Conservation (phyloP, 2,329 filamentous ascomycete genomes). For the Ophiostoma montium region DNA sequence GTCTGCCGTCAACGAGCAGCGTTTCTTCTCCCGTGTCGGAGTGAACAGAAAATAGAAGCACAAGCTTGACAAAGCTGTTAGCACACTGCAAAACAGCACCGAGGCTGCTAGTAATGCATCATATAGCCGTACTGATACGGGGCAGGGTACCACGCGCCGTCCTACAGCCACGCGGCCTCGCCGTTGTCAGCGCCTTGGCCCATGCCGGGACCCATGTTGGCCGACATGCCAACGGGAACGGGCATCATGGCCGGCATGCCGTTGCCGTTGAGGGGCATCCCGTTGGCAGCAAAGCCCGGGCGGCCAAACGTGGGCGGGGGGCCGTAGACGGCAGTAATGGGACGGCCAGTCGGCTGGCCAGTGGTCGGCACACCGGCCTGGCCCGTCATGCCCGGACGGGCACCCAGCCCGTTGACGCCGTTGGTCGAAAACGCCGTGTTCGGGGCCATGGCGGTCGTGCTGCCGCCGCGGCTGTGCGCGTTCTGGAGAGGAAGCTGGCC, state of each 20-base stretch:
- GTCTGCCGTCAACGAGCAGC: too few species aligned
- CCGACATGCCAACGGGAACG: slow-evolving; percentile 6
- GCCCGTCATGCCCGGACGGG: slow-evolving; percentile 17
- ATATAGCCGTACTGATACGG: not conserved
- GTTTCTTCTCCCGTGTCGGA: not conserved
- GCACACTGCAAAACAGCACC: not conserved
- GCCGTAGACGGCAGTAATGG: slow-evolving; percentile 10
- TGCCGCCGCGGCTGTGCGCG: slow-evolving; percentile 27
- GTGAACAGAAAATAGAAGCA: not conserved
- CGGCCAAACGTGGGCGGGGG: slow-evolving; percentile 12
- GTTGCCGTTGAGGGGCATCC: too few species aligned
- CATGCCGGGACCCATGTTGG: slow-evolving; percentile 8
- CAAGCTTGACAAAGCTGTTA: not conserved
- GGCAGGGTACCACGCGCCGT: slow-evolving; percentile 9
- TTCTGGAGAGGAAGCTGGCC: slow-evolving; percentile 38
- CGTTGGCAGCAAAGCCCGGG: slow-evolving; percentile 3
- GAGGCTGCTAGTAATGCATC: not conserved
- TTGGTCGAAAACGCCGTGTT: slow-evolving; percentile 19
- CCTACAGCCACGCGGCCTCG: slow-evolving; percentile 16
- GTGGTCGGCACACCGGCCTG: not conserved
- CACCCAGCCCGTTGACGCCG: slow-evolving; percentile 16
- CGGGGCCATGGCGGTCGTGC: slow-evolving; percentile 23
- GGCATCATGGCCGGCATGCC: slow-evolving; percentile 8
- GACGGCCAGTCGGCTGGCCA: slow-evolving; percentile 1
- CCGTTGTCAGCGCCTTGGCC: slow-evolving; percentile 15